Evolutionary conservation across 2,329 filamentous ascomycete species (phyloP), one percentile per base, ranked within the genome.

Genomic region (Tolypocladium inflatum): DNA sequence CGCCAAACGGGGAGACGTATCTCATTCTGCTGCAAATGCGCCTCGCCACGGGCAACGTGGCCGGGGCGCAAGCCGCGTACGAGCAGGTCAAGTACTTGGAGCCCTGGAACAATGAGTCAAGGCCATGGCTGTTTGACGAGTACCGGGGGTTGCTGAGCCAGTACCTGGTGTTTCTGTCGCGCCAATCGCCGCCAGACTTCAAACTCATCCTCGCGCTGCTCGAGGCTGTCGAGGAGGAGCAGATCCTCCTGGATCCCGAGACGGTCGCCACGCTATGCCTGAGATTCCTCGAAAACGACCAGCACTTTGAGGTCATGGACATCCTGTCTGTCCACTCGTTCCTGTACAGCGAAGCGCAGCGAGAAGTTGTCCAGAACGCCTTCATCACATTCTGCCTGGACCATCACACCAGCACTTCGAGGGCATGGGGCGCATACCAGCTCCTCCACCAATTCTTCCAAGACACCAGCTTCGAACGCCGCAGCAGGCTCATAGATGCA

Each of bases 291-390:
- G 80, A 83, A 60, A 85, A 88, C 45, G 88, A 90, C 65, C 89
- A 96, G 68, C 80, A 86, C 50, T 84, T 86, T 62, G 91, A 95
- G 61, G 85, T 91, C 5, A 87, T 91, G 61, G 90, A 96, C 67
- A 81, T 95, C 0, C 80, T 97, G 19, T 90, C 91, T 30, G 80
- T 87, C 5, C 86, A 94, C 64, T 82, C 85, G 5, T 84, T 85
- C 63, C 81, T 86, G 58, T 90, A 85, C 70, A 88, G 89, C 52
- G 78, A 86, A 30, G 76, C 80, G 15, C 88, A 95, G 68, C 85
- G 91, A 60, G 78, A 78, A 9, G 71, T 80, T 38, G 84, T 96
- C 42, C 81, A 85, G 35, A 76, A 84, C 15, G 80, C 82, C 0
- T 83, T 97, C 55, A 75, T 88, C 4, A 71, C 78, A 0, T 94